A percentile compares a stretch with the other conserved stretches of the same genome.
These are phyloP conservation scores for Liriodendron chinense DNA, from an alignment of 164 flowering plant species.

Conservation along the genomic window DNA sequence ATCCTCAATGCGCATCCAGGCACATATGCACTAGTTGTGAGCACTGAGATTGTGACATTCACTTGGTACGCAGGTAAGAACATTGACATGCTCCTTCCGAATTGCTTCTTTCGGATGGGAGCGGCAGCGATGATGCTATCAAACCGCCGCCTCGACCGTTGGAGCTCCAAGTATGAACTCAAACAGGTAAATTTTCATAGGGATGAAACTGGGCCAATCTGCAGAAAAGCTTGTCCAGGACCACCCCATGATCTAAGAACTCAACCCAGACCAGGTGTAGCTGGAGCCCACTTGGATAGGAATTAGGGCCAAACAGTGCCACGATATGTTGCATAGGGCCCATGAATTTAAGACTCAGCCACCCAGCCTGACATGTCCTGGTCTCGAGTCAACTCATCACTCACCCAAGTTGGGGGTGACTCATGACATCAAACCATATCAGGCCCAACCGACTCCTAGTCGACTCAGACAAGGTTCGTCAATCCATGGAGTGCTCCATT, in stretches of 20 bases:
- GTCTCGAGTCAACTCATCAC: background rate
- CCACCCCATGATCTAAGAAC: background rate
- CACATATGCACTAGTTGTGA: conserved; percentile 62
- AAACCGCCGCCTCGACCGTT: conserved; percentile 38
- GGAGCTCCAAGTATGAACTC: conserved; percentile 67
- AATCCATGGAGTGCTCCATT: too few relatives aligned
- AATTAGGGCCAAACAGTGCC: too few relatives aligned
- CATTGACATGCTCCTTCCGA: conserved; percentile 53
- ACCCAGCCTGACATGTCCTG: too few relatives aligned
- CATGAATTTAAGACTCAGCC: too few relatives aligned
- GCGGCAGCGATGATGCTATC: conserved; percentile 69
- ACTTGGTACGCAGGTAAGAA: conserved; percentile 64
- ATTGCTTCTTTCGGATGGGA: conserved; percentile 82
- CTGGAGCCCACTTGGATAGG: background rate
- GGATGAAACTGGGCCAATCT: too few relatives aligned
- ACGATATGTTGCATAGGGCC: too few relatives aligned
- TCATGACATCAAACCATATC: too few relatives aligned
- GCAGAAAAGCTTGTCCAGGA: too few relatives aligned
- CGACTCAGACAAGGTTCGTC: too few relatives aligned
- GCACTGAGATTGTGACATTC: conserved; percentile 51
- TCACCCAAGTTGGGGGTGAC: background rate
- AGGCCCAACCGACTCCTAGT: too few relatives aligned
- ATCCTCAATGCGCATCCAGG: conserved; percentile 45
- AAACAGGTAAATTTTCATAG: conserved; percentile 35
- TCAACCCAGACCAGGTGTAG: background rate